These are phyloP conservation scores for Sabuloglossum arenarium DNA, from an alignment of 495 filamentous ascomycete species.

Conservation along the genomic window DNA sequence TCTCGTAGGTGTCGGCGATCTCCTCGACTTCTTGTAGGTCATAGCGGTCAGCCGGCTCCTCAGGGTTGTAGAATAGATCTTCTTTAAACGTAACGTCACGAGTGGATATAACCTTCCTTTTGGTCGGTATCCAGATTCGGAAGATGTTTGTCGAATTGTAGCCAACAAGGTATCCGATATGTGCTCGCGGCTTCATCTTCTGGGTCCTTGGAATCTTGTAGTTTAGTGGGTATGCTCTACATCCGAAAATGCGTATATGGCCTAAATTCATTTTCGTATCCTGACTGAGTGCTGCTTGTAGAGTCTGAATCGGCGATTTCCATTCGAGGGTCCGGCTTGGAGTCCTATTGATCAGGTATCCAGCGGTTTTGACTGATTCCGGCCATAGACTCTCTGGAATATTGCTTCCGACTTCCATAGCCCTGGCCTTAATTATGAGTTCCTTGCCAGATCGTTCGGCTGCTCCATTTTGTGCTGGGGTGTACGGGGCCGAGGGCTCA, in stretches of 20 bases:
- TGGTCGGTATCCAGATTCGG: constrained; percentile 12
- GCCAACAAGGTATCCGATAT: constrained; percentile 15
- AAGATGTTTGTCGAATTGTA: constrained; percentile 16
- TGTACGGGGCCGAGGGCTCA: constrained; percentile 1
- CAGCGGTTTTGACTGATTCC: background rate
- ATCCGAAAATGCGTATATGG: background rate
- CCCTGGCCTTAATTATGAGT: background rate
- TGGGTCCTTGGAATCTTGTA: constrained; percentile 2
- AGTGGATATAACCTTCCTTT: constrained; percentile 3
- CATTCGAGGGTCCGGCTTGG: constrained; percentile 5
- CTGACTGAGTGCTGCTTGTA: background rate
- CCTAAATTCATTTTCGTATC: background rate
- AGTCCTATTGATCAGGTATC: constrained; percentile 3
- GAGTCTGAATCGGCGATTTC: constrained; percentile 7
- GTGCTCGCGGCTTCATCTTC: constrained; percentile 12
- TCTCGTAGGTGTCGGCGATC: no score
- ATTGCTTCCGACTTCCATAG: background rate
- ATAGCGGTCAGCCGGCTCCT: background rate
- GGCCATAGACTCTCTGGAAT: constrained; percentile 1
- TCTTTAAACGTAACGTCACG: constrained; percentile 1
- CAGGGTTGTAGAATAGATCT: background rate
- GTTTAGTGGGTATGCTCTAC: constrained; percentile 2
- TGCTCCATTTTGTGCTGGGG: background rate
- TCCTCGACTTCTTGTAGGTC: background rate
- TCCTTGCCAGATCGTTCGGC: background rate